These are phyloP conservation scores for Iris pallida DNA, from an alignment of 116 monocot genomes.

Conservation along the genomic window DNA sequence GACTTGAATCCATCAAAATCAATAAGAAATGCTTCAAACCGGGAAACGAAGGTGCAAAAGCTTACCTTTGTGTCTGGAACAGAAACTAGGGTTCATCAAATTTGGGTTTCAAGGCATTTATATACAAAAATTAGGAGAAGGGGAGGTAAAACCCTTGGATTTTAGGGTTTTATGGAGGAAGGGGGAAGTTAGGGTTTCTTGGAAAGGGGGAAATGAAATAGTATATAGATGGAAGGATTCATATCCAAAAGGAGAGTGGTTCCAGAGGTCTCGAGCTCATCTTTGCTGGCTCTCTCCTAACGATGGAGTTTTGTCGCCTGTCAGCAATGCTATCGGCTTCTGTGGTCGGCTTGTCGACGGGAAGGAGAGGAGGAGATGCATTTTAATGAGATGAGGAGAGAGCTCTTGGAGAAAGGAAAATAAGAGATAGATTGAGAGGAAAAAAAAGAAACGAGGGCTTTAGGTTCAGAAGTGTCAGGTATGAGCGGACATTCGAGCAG, in stretches of 20 bases:
- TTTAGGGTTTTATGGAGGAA: background rate
- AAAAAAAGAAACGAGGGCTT: too few relatives aligned
- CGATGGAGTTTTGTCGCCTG: too few relatives aligned
- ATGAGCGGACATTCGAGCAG: too few relatives aligned
- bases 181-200: background rate
- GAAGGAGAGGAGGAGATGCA: too few relatives aligned
- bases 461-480: too few relatives aligned
- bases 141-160: conserved; percentile 5
- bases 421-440: too few relatives aligned
- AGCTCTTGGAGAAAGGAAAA: too few relatives aligned
- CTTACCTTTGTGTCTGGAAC: conserved; percentile 4
- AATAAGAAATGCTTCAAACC: background rate
- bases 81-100: background rate
- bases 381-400: too few relatives aligned
- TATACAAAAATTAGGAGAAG: conserved; percentile 22
- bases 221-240: background rate
- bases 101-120: conserved; percentile 5
- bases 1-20: background rate
- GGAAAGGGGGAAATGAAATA: background rate
- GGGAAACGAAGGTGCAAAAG: background rate
- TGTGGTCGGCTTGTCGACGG: too few relatives aligned
- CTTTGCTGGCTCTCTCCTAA: too few relatives aligned
- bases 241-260: background rate
- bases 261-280: too few relatives aligned
- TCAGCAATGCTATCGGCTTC: too few relatives aligned